Evolutionary conservation across 257 asterid species (phyloP), one percentile per base, ranked within the genome.

Genomic region (Craterostigma plantagineum): DNA sequence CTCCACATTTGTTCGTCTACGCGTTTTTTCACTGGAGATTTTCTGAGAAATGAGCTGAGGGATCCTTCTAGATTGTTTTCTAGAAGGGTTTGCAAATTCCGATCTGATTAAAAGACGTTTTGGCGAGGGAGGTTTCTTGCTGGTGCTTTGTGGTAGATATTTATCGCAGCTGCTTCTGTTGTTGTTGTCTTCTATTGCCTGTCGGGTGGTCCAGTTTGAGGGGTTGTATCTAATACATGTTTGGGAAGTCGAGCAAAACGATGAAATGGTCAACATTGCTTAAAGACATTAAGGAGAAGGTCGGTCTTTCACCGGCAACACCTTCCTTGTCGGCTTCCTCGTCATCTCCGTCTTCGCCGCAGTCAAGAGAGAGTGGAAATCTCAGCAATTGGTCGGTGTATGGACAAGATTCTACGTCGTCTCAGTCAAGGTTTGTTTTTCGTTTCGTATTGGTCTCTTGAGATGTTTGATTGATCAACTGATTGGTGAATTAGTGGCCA

Each of bases 221-320:
- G n/a, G n/a, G n/a, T n/a, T n/a, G n/a, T n/a, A n/a, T n/a, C n/a
- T n/a, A 42, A 4, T 46, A 33, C 45, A 65, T 70, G 86, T 76
- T 78, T 40, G 72, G 63, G 64, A 63, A 69, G 57, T 74, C 92
- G 33, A 59, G 74, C 55, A 66, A 65, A 71, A 79, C 79, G 87
- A 90, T 90, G 99, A 90, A 90, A 90, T 90, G 99, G 99, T 80
- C 45, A 63, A 49, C 99, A 75, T 73, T 90, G 84, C 90, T 90
- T 69, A 77, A 79, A 69, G 99, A 90, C 75, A 72, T 90, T 43
- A 90, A 70, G 76, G 99, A 83, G 61, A 90, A 83, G 65, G 99
- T 90, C 39, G 99, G 95, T 18, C 57, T 83, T 27, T 60, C 94
- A 14, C 91, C 65, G 61, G 7, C 91, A 35, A 52, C 81, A 14